phyloP scores from a whole-genome alignment of 148 eudicot genomes.

The Simmondsia chinensis region DNA sequence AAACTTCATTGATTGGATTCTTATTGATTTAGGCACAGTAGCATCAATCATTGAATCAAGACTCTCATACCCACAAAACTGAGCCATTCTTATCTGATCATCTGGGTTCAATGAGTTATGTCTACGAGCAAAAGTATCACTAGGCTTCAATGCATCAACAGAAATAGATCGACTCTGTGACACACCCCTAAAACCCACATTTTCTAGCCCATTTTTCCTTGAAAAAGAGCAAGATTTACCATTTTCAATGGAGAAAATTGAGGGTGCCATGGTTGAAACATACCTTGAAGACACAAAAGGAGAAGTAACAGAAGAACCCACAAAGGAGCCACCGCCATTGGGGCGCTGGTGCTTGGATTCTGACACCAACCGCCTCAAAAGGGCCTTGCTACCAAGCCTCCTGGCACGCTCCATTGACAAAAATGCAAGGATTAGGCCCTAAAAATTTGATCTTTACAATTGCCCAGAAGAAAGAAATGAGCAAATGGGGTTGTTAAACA shows the following conservation, averaged over 20 bases:
- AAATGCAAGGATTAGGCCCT: no score
- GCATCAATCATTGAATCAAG: slow-evolving; percentile 70
- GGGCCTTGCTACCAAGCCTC: slow-evolving; percentile 52
- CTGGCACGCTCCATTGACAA: slow-evolving; percentile 84
- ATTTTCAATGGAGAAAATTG: slow-evolving; percentile 8
- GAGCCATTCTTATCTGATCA: slow-evolving; percentile 63
- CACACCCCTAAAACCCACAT: slow-evolving; percentile 13
- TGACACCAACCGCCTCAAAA: slow-evolving; percentile 45
- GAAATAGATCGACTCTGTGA: slow-evolving; percentile 53
- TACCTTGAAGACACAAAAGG: slow-evolving; percentile 40
- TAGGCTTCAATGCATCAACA: slow-evolving; percentile 64
- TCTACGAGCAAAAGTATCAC: slow-evolving; percentile 79
- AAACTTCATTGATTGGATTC: slow-evolving; percentile 47
- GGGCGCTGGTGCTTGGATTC: slow-evolving; percentile 29
- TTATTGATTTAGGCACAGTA: slow-evolving; percentile 81
- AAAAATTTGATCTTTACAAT: no score
- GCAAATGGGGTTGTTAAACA: slow-evolving; percentile 6
- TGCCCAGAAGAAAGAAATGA: slow-evolving; percentile 7
- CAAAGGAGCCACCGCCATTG: slow-evolving; percentile 2
- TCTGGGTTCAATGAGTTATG: slow-evolving; percentile 87
- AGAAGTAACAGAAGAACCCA: slow-evolving; percentile 6
- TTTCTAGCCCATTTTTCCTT: slow-evolving; percentile 14
- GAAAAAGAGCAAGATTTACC: slow-evolving; percentile 14
- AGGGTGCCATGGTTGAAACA: slow-evolving; percentile 55
- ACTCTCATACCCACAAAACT: slow-evolving; percentile 50